Conservation (phyloP, 2,329 filamentous ascomycete genomes). For the Alternaria sp. region DNA sequence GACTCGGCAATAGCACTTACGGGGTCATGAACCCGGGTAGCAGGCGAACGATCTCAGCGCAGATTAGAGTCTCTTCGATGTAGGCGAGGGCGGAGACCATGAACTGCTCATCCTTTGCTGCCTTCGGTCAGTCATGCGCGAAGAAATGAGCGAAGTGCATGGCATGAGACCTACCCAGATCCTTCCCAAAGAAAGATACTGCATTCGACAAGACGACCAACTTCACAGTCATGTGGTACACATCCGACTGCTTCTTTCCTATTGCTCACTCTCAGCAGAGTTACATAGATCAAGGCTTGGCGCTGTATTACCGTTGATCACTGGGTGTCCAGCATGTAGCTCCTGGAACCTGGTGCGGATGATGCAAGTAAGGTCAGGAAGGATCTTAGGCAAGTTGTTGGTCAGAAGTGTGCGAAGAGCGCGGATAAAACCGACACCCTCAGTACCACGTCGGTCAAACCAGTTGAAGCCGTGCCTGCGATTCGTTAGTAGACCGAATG, state of each 20-base stretch:
- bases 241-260: conserved; percentile 16
- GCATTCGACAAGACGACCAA: conserved; percentile 20
- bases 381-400: conserved; percentile 19
- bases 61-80: conserved; percentile 32
- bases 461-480: conserved; percentile 40
- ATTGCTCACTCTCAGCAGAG: not conserved
- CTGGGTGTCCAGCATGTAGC: conserved; percentile 8
- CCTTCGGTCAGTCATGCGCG: not conserved
- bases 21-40: conserved; percentile 20
- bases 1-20: not conserved
- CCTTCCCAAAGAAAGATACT: conserved; percentile 23
- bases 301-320: conserved; percentile 4
- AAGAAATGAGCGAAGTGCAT: not conserved
- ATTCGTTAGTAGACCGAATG: conserved; percentile 16
- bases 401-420: conserved; percentile 30
- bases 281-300: not conserved
- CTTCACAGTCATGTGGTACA: conserved; percentile 20
- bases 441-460: conserved; percentile 33
- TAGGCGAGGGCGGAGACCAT: conserved; percentile 26
- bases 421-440: conserved; percentile 33
- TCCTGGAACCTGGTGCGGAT: conserved; percentile 17
- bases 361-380: conserved; percentile 20
- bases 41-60: conserved; percentile 32
- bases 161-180: conserved; percentile 8
- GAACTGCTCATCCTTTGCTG: conserved; percentile 31